phyloP scores from a whole-genome alignment of 2,329 filamentous ascomycete genomes.

The Parascedosporium putredinis region DNA sequence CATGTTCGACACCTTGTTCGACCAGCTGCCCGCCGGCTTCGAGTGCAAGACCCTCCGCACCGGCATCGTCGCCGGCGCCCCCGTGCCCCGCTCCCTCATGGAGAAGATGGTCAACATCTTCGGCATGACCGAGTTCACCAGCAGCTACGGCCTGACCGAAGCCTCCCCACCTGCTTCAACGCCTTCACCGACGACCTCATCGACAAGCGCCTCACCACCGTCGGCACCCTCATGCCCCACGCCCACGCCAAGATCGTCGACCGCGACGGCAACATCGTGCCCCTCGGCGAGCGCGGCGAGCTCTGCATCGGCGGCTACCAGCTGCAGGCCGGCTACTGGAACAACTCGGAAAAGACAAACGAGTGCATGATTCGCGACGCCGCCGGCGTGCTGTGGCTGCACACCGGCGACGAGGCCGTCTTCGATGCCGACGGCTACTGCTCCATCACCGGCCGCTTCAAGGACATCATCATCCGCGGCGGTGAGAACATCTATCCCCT shows the following conservation, averaged over 20 bases:
- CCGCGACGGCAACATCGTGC: conserved; percentile 52
- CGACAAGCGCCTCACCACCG: conserved; percentile 55
- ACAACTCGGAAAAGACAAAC: conserved; percentile 64
- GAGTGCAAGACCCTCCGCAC: conserved; percentile 50
- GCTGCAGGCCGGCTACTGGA: conserved; percentile 56
- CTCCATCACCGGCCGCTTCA: conserved; percentile 64
- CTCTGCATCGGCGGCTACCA: conserved; percentile 72
- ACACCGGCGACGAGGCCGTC: conserved; percentile 60
- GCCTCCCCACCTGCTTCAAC: conserved; percentile 71
- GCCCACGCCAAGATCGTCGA: conserved; percentile 69
- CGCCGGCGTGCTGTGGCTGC: conserved; percentile 47
- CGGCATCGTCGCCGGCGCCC: conserved; percentile 69
- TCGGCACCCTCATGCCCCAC: conserved; percentile 68
- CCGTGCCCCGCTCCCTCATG: conserved; percentile 67
- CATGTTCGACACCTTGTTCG: conserved; percentile 64
- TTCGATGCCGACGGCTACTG: conserved; percentile 61
- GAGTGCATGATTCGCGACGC: conserved; percentile 45
- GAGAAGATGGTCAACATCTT: conserved; percentile 59
- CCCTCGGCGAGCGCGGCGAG: conserved; percentile 59
- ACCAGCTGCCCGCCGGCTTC: conserved; percentile 31
- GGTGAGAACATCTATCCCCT: conserved; percentile 67
- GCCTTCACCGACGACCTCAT: conserved; percentile 65
- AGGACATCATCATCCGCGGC: conserved; percentile 70
- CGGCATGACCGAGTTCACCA: conserved; percentile 66
- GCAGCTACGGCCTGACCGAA: conserved; percentile 65